Evolutionary conservation across 176 grass and related monocot species (phyloP).

Genomic region (Miscanthus lutarioriparius): DNA sequence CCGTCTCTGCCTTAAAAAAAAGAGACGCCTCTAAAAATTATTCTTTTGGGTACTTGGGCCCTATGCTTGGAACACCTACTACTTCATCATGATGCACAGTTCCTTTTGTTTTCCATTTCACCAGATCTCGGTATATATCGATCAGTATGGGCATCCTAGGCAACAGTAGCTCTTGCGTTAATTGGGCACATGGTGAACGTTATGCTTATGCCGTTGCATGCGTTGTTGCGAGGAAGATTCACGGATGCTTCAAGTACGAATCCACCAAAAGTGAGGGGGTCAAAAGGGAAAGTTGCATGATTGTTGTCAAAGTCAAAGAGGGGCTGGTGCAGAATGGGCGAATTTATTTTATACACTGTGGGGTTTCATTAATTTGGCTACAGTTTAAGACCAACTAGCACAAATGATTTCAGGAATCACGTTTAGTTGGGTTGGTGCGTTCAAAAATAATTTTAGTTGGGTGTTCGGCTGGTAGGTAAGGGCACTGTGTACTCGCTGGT

Average conservation of each 20-base stretch:
- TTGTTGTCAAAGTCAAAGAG: constrained; percentile 39
- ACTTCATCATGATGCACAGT: neutral
- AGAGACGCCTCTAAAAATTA: too few species aligned
- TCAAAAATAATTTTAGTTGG: too few species aligned
- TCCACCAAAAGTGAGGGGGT: constrained; percentile 19
- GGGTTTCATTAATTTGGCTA: constrained; percentile 2
- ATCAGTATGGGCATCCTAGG: constrained; percentile 1
- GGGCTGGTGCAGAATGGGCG: neutral
- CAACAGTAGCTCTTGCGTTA: neutral
- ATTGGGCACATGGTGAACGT: neutral
- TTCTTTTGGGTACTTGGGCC: too few species aligned
- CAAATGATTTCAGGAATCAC: neutral
- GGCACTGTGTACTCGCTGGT: too few species aligned
- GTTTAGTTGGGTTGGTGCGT: neutral
- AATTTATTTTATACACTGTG: neutral
- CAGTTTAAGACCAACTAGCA: constrained; percentile 37
- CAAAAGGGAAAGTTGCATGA: neutral
- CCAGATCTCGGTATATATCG: neutral
- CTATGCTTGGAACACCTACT: neutral
- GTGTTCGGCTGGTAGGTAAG: too few species aligned
- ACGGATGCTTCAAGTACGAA: constrained; percentile 20
- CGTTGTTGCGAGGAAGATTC: constrained; percentile 28
- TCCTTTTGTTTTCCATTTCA: neutral
- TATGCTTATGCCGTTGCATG: neutral
- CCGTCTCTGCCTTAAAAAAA: too few species aligned